Evolutionary conservation across 2,329 filamentous ascomycete species (phyloP), one percentile per base, ranked within the genome.

Genomic region (Penicillium olsonii): DNA sequence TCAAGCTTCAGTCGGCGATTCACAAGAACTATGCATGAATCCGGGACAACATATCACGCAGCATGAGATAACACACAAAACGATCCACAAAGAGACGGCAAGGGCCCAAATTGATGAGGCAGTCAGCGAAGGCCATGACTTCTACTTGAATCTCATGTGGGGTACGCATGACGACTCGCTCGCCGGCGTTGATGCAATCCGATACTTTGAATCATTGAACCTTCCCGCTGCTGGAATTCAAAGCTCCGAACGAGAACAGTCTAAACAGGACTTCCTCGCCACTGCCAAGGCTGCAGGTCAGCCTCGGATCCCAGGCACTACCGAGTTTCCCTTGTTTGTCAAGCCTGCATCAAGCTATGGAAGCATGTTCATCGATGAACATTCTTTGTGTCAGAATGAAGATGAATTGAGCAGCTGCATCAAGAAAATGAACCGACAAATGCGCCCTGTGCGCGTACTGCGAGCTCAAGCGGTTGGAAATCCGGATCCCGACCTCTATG

Each of bases 101-200:
- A 57, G 51, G 10, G 38, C 51, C 22, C 42, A 63, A 39, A 58
- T 63, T 17, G 56, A 63, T 40, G 50, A 48, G 4, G 46, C 46
- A 18, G 48, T 58, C 2, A 26, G 42, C 15, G 58, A 62, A 24
- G 42, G 45, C 0, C 55, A 57, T 43, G 61, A 61, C 34, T 61
- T 63, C 22, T 62, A 63, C 41, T 42, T 63, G 22, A 62, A 61
- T 38, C 60, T 62, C 26, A 55, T 63, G 45, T 62, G 61, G 59
- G 61, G 61, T 2, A 53, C 49, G 12, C 51, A 50, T 9, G 61
- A 63, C 7, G 59, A 63, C 44, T 52, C 48, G 1, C 46, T 63
- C 3, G 58, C 60, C 2, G 58, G 60, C n/a, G 48, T 60, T 6
- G 50, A 58, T 18, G 60, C 56, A 7, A 53, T 50, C 35, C 48